phyloP scores from a whole-genome alignment of 305 asterid genomes.

The Plantago lanceolata region DNA sequence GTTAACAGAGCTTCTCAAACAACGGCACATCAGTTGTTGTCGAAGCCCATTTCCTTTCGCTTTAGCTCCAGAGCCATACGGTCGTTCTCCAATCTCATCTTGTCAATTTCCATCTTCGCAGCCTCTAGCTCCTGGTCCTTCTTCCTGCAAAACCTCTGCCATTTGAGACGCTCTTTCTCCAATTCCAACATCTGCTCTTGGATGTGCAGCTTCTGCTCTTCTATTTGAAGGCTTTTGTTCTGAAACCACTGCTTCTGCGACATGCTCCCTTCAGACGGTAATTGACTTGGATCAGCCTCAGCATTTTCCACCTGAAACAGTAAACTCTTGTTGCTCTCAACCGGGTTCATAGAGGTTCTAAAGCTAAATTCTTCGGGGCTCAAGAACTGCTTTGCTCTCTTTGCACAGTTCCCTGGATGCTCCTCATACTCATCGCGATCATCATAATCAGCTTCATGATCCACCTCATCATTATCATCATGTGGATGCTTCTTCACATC shows the following conservation, averaged over 20 bases:
- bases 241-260: conserved; percentile 39
- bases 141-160: conserved; percentile 70
- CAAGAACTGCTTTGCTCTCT: conserved; percentile 38
- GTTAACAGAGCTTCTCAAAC: neutral
- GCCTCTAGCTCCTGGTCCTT: conserved; percentile 60
- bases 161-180: conserved; percentile 70
- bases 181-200: conserved; percentile 64
- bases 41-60: conserved; percentile 53
- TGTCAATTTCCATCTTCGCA: conserved; percentile 58
- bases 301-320: conserved; percentile 26
- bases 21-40: conserved; percentile 24
- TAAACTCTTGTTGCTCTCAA: conserved; percentile 23
- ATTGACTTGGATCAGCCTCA: conserved; percentile 24
- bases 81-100: conserved; percentile 72
- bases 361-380: conserved; percentile 24
- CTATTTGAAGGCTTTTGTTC: conserved; percentile 41
- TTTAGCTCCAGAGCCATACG: conserved; percentile 59
- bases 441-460: conserved; percentile 46
- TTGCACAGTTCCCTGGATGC: conserved; percentile 33
- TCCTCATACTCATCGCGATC: conserved; percentile 50
- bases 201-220: conserved; percentile 57
- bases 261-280: conserved; percentile 28
- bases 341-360: conserved; percentile 24
- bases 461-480: conserved; percentile 55
- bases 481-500: conserved; percentile 33